phyloP scores from a whole-genome alignment of 1,284 basidiomycete species.

The Cutaneotrichosporon sp. region DNA sequence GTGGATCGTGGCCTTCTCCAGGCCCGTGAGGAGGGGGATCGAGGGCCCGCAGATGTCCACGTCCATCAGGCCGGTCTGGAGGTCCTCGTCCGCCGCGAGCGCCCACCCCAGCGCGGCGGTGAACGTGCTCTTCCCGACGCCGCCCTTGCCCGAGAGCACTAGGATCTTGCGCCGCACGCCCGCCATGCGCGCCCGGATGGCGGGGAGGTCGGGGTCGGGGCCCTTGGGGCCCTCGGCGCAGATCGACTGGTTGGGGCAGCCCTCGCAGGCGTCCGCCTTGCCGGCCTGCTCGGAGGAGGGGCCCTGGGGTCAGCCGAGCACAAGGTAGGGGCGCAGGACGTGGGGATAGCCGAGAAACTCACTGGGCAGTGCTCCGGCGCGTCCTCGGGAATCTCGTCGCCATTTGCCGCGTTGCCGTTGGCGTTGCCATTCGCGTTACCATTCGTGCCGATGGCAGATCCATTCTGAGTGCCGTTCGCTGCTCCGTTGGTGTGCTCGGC shows the following conservation, averaged over 20 bases:
- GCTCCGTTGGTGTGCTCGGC: conserved; percentile 3
- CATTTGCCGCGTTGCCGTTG: conserved; percentile 3
- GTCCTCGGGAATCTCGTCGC: conserved; percentile 64
- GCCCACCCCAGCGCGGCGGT: conserved; percentile 96
- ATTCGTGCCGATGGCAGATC: too few species aligned
- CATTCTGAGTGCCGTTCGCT: conserved; percentile 9
- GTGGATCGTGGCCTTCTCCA: conserved; percentile 82
- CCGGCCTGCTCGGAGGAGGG: conserved; percentile 91
- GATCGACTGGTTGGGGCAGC: conserved; percentile 92
- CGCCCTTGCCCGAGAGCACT: conserved; percentile 94
- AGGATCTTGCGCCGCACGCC: conserved; percentile 87
- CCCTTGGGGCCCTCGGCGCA: conserved; percentile 81
- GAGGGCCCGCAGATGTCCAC: conserved; percentile 99
- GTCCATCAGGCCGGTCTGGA: conserved; percentile 98
- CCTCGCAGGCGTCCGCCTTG: conserved; percentile 86
- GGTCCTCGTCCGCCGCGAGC: conserved; percentile 80
- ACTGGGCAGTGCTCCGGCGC: conserved; percentile 92
- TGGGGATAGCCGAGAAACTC: too few species aligned
- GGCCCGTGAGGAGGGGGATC: conserved; percentile 93
- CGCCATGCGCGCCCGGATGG: conserved; percentile 80
- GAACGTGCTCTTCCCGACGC: conserved; percentile 98
- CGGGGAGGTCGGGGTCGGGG: conserved; percentile 87
- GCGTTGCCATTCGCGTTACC: conserved; percentile 5
- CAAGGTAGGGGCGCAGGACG: not conserved
- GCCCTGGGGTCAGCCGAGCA: conserved; percentile 61